phyloP scores from a whole-genome alignment of 73 alveolate genomes.

The Symbiodinium natans region DNA sequence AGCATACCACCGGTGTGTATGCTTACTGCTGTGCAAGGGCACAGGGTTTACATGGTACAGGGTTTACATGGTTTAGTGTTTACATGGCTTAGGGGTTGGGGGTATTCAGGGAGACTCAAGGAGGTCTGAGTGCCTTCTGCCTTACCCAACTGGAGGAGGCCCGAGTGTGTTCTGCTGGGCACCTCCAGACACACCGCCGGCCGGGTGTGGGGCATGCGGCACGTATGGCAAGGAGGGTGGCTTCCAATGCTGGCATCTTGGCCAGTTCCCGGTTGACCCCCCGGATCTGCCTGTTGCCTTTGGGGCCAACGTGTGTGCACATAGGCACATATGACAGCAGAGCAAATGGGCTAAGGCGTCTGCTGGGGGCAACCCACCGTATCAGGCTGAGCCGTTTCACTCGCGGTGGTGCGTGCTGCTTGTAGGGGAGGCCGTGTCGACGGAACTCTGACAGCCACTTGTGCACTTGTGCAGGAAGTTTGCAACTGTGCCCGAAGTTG shows the following conservation, averaged over 20 bases:
- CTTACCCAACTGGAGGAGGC: neutral
- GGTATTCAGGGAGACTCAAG: too few species aligned
- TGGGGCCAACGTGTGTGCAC: conserved; percentile 12
- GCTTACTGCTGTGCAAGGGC: too few species aligned
- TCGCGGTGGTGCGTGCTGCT: conserved; percentile 7
- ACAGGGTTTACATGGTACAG: too few species aligned
- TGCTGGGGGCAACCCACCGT: conserved; percentile 20
- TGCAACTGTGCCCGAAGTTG: too few species aligned
- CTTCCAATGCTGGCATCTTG: neutral
- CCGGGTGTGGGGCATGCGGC: conserved; percentile 18
- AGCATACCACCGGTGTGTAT: too few species aligned
- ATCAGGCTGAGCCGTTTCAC: conserved; percentile 6
- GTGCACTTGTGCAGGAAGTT: too few species aligned
- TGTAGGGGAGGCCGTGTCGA: neutral
- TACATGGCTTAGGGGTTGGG: too few species aligned
- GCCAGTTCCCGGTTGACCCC: neutral
- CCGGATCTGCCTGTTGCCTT: conserved; percentile 11
- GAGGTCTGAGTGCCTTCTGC: too few species aligned
- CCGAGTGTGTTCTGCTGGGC: neutral
- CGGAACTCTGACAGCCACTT: too few species aligned
- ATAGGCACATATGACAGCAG: neutral
- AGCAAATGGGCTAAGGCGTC: conserved; percentile 17
- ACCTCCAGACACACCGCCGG: conserved; percentile 4
- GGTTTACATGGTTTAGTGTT: too few species aligned
- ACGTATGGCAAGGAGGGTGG: neutral